These are phyloP conservation scores for Aspergillus arachidicola DNA, from an alignment of 2,329 filamentous ascomycete species.

Conservation along the genomic window DNA sequence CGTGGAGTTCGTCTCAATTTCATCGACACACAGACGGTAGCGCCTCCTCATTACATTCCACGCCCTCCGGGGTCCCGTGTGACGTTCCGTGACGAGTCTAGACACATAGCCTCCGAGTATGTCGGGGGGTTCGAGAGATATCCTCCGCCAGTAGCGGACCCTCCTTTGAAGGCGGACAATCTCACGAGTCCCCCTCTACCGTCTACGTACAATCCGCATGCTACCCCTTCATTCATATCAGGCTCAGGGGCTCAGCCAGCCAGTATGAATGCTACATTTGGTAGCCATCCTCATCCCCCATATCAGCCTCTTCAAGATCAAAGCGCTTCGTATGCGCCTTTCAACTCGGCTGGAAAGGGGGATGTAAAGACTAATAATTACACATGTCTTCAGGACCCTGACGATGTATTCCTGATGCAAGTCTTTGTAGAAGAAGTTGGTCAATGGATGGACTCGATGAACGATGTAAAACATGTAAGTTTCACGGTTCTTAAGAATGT, in stretches of 20 bases:
- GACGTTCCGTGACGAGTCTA: slow-evolving; percentile 84
- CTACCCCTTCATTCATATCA: slow-evolving; percentile 53
- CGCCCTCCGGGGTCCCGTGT: slow-evolving; percentile 70
- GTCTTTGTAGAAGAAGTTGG: slow-evolving; percentile 89
- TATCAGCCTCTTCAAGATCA: slow-evolving; percentile 34
- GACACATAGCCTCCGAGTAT: slow-evolving; percentile 89
- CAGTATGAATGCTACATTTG: slow-evolving; percentile 28
- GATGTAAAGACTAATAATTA: slow-evolving; percentile 50
- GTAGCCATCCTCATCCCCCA: slow-evolving; percentile 26
- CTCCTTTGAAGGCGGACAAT: slow-evolving; percentile 23
- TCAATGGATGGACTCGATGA: slow-evolving; percentile 92
- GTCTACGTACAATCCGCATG: slow-evolving; percentile 16
- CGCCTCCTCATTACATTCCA: slow-evolving; percentile 62
- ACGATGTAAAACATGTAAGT: slow-evolving; percentile 72
- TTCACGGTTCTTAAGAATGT: background rate
- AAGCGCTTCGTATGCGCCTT: slow-evolving; percentile 37
- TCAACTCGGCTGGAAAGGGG: slow-evolving; percentile 40
- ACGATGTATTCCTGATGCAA: slow-evolving; percentile 88
- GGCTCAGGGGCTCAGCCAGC: slow-evolving; percentile 48
- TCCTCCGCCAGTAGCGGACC: slow-evolving; percentile 54
- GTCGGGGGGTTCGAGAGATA: slow-evolving; percentile 76
- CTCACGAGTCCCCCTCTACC: slow-evolving; percentile 13
- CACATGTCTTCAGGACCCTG: slow-evolving; percentile 70
- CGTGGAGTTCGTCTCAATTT: slow-evolving; percentile 88
- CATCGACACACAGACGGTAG: slow-evolving; percentile 76